Evolutionary conservation across 495 filamentous ascomycete species (phyloP), one percentile per base, ranked within the genome.

Genomic region (Lineolata rhizophorae): DNA sequence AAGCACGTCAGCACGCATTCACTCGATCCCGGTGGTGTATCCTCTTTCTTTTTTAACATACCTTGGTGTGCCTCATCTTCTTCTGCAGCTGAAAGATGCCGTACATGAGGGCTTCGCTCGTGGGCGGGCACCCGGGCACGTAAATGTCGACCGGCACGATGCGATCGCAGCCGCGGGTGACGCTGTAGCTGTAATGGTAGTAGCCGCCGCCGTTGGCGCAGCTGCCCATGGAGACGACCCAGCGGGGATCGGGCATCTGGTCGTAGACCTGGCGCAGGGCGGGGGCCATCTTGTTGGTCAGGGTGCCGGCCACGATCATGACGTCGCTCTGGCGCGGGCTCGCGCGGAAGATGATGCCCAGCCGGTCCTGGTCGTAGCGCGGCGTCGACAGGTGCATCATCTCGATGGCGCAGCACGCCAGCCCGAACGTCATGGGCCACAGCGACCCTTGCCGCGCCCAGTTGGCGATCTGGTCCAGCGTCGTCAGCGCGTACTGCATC

Each of bases 341-440:
- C 36, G 83, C 84, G 45, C 84, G 75, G 72, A 94, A 94, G 51
- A 94, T 94, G 52, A 94, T 94, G 45, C 84, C 84, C 22, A 94
- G 65, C 4, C 84, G 66, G 64, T 94, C 84, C 47, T 94, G 84
- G 50, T 94, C 84, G 60, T 94, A 94, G 35, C 84, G 80, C 20
- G 84, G 82, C 19, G 84, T 84, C 20, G 84, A 92, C 14, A 94
- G 63, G 53, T 94, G 84, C 84, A 94, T 94, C 84, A 94, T 94
- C 53, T 94, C 84, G 39, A 94, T 61, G 53, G 84, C 84, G 56
- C 84, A 94, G 66, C 84, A 94, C 34, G 84, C 84, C 29, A 94
- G 76, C 29, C 84, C 84, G 59, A 94, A 94, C 15, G 84, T 94
- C 81, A 94, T 90, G 47, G 84, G 84, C 84, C 84, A 94, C 33